phyloP scores from a whole-genome alignment of 176 grass and related monocot species.

The Phoenix dactylifera region DNA sequence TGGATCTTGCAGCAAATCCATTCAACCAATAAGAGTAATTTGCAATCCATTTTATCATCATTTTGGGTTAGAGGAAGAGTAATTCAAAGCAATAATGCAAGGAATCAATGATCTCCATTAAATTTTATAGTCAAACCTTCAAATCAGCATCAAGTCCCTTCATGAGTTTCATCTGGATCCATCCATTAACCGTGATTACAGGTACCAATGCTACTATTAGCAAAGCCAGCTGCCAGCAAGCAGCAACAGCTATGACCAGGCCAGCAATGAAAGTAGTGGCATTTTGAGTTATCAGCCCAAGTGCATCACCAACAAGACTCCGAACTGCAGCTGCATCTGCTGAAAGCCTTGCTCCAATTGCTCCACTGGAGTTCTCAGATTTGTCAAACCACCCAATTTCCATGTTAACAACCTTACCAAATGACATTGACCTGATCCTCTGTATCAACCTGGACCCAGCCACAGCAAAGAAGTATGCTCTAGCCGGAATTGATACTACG shows the following conservation, averaged over 20 bases:
- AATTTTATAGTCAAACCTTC: slow-evolving; percentile 1
- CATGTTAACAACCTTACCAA: slow-evolving; percentile 9
- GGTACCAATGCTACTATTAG: slow-evolving; percentile 8
- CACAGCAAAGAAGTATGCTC: slow-evolving; percentile 15
- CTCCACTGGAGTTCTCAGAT: slow-evolving; percentile 7
- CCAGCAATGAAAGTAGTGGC: slow-evolving; percentile 11
- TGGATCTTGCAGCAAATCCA: background rate
- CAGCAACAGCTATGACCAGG: slow-evolving; percentile 2
- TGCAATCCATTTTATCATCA: background rate
- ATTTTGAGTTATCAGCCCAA: slow-evolving; percentile 8
- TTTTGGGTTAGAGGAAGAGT: no score
- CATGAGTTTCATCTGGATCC: slow-evolving; percentile 18
- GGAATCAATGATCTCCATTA: background rate
- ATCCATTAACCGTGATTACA: slow-evolving; percentile 8
- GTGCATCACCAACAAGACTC: slow-evolving; percentile 12
- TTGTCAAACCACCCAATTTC: slow-evolving; percentile 16
- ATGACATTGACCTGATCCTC: slow-evolving; percentile 14
- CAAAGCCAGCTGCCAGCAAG: slow-evolving; percentile 15
- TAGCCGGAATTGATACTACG: slow-evolving; percentile 5
- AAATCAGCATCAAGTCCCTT: slow-evolving; percentile 6
- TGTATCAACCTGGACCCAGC: slow-evolving; percentile 16
- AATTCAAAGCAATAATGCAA: no score
- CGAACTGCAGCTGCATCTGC: slow-evolving; percentile 6
- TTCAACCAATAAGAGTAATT: background rate
- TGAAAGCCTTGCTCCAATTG: slow-evolving; percentile 13